Evolutionary conservation across 1,139 yeast species (phyloP).

Genomic region (Diutina sp.): DNA sequence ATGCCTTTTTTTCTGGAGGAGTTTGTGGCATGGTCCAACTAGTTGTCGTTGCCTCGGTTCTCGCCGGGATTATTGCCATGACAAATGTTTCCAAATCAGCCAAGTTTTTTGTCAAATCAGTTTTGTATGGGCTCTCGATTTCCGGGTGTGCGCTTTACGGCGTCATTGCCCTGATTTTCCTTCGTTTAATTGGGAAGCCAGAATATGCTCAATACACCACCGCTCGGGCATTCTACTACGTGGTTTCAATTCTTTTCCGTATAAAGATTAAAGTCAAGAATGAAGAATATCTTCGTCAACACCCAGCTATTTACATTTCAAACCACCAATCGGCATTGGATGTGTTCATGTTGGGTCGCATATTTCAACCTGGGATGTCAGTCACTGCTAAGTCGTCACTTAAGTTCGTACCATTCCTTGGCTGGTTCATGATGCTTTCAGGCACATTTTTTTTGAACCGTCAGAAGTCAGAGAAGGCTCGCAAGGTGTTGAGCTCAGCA

Average conservation of each 20-base stretch:
- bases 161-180: constrained; percentile 56
- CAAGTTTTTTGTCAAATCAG: constrained; percentile 43
- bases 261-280: constrained; percentile 57
- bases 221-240: constrained; percentile 65
- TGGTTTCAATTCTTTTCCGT: constrained; percentile 51
- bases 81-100: constrained; percentile 6
- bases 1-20: not conserved
- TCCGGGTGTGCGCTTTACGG: constrained; percentile 63
- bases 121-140: constrained; percentile 38
- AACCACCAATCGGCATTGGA: constrained; percentile 93
- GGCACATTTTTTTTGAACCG: constrained; percentile 91
- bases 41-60: not conserved
- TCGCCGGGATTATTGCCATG: not conserved
- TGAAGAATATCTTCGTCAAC: constrained; percentile 33
- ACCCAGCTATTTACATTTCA: constrained; percentile 77
- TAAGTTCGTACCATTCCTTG: constrained; percentile 81
- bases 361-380: constrained; percentile 82
- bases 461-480: constrained; percentile 63
- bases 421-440: constrained; percentile 88
- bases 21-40: not conserved
- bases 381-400: constrained; percentile 86
- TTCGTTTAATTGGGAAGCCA: constrained; percentile 60
- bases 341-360: constrained; percentile 60
- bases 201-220: constrained; percentile 82
- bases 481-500: constrained; percentile 60